Evolutionary conservation across 2,329 filamentous ascomycete genomes (phyloP), one percentile per base, ranked within the genome.

Genomic region (Neonectria coccinea): DNA sequence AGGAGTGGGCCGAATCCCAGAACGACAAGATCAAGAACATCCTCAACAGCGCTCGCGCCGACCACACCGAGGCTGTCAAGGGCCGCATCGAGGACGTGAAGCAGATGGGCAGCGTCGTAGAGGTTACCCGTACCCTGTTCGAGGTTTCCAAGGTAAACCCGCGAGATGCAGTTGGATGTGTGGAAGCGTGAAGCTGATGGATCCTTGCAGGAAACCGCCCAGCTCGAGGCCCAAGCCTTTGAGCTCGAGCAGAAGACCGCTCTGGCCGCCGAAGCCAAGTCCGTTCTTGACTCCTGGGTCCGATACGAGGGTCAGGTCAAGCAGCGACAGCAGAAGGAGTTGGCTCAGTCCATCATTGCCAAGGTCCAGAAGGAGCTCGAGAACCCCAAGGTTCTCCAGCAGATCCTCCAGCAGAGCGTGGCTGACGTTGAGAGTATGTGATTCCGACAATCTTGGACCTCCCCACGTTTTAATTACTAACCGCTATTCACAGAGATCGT

Each of bases 281-380:
- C 88, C 67, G 96, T 98, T 65, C 90, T 99, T 71, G 96, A 99
- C 82, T 97, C 94, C 63, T 99, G 96, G 97, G 94, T 98, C 71
- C 92, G 96, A 80, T 99, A 99, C 83, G 96, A 99, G 87, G 86
- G 92, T 76, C 96, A 98, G 87, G 94, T 99, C 79, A 99, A 98
- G 92, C 92, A 95, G 86, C 92, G 96, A 81, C 94, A 99, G 87
- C 96, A 99, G 89, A 91, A 88, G 83, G 96, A 99, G 88, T 89
- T 99, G 72, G 93, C 96, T 70, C 90, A 97, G 79, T 89, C 85
- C 81, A 87, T 99, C 82, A 98, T 99, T 78, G 89, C 92, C 86
- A 99, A 97, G 90, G 96, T 98, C 79, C 91, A 92, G 83, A 98
- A 98, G 90, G 95, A 98, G 88, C 90, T 99, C 64, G 93, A 97